Base-by-base conservation (phyloP, 2,329 filamentous ascomycete genomes). In the Aureobasidium sp. region DNA sequence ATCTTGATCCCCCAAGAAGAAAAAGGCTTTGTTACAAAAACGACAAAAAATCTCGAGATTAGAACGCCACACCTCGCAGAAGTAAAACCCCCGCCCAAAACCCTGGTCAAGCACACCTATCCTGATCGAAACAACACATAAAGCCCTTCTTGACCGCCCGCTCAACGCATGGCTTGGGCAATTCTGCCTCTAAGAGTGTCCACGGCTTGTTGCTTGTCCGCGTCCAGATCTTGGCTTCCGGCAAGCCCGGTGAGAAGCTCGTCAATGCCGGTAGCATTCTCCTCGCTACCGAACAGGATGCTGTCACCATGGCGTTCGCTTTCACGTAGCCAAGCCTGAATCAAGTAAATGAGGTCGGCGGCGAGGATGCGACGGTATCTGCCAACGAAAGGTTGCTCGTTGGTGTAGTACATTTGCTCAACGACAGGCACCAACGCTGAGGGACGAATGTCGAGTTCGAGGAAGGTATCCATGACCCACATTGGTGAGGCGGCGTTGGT, bases 341-440 rank as follows among this genome's bases (percentile, higher is more conserved):
- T 77, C 3, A 86, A 73, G 67, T 87, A 85, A 0, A 87, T 73
- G 45, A 88, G 80, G 70, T 88, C 85, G 29, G 79, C 78, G 2
- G 83, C 83, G 7, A 89, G 77, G 62, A 81, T 74, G 45, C 79
- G 79, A 49, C 83, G 79, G 62, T 84, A 82, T 4, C 76, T 72
- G 5, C 83, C 84, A 14, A 64, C 64, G 72, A 89, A 90, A 0
- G 87, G 87, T 6, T 81, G 77, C 67, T 87, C 83, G 65, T 87
- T 84, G 41, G 82, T 82, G 72, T 87, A 88, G 75, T 85, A 89
- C 73, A 89, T 82, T 31, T 77, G 76, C 70, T 89, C 87, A 11
- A 90, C 75, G 1, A 85, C 81, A 1, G 80, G 77, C 67, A 88
- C 80, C 11, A 89, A 73, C 8, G 79, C 77, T 68, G 89, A 87